A percentile compares a stretch with the other conserved stretches of the same genome.
These are phyloP conservation scores for Pythium folliculosum DNA, from an alignment of 352 stramenopile genomes.

Conservation along the genomic window DNA sequence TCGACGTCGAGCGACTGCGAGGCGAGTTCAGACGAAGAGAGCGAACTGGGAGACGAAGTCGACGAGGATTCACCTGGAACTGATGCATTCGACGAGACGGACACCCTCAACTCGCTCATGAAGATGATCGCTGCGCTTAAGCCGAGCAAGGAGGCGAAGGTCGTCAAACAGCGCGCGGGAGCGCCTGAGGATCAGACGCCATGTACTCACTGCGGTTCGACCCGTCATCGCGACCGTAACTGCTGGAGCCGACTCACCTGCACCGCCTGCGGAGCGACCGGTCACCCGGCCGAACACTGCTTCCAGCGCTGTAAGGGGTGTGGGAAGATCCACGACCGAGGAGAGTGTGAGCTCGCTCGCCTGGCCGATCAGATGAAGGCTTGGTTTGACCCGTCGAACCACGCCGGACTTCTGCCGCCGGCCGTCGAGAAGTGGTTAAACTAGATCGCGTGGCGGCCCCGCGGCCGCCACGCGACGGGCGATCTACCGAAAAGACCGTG, in stretches of 20 bases:
- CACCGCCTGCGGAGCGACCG: background rate
- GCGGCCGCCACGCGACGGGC: conserved; percentile 17
- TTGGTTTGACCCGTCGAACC: conserved; percentile 11
- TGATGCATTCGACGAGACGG: too few relatives aligned
- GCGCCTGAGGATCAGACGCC: background rate
- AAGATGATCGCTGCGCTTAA: conserved; percentile 4
- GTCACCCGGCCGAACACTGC: conserved; percentile 9
- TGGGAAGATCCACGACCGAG: conserved; percentile 3
- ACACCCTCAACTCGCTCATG: background rate
- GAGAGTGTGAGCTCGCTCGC: background rate
- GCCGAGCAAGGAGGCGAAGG: background rate
- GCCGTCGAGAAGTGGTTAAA: conserved; percentile 21
- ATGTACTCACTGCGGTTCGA: conserved; percentile 15
- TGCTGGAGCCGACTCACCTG: conserved; percentile 18
- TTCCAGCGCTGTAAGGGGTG: conserved; percentile 12
- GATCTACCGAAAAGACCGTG: conserved; percentile 1
- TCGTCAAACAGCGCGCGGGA: background rate
- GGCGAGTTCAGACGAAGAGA: background rate
- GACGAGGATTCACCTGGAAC: too few relatives aligned
- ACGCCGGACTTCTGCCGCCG: conserved; percentile 6
- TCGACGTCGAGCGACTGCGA: background rate
- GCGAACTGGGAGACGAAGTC: background rate
- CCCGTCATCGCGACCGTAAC: conserved; percentile 7
- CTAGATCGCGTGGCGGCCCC: conserved; percentile 7
- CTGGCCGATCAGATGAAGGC: conserved; percentile 4